A percentile compares a stretch with the other conserved stretches of the same genome.
These are phyloP conservation scores for Aspergillus egyptiacus DNA, from an alignment of 495 filamentous ascomycete genomes.

Conservation along the genomic window DNA sequence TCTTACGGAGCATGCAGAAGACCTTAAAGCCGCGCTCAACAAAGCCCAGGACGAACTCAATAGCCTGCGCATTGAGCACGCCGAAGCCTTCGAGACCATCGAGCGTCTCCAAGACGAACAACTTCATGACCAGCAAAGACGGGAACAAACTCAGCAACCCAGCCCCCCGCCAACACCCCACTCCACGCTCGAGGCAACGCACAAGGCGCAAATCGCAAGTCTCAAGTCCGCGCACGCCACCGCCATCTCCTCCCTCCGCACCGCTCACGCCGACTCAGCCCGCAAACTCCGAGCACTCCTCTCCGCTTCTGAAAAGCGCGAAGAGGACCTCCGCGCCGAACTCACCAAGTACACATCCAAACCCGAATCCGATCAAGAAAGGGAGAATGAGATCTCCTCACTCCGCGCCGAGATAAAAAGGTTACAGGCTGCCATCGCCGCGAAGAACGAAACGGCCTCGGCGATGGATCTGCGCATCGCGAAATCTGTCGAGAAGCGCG, in stretches of 20 bases:
- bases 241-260: conserved; percentile 34
- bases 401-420: conserved; percentile 31
- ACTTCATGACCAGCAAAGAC: conserved; percentile 19
- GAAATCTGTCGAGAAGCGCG: conserved; percentile 41
- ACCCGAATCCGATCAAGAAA: conserved; percentile 12
- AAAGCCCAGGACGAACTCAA: conserved; percentile 31
- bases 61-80: conserved; percentile 32
- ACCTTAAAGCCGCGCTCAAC: conserved; percentile 31
- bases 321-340: conserved; percentile 36
- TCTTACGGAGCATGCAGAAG: conserved; percentile 29
- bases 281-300: conserved; percentile 37
- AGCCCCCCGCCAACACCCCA: conserved; percentile 17
- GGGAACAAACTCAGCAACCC: conserved; percentile 27
- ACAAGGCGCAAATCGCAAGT: conserved; percentile 35
- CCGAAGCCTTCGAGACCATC: conserved; percentile 57
- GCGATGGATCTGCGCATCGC: conserved; percentile 40
- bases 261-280: conserved; percentile 40
- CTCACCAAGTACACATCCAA: conserved; percentile 25
- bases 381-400: conserved; percentile 15
- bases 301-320: conserved; percentile 38
- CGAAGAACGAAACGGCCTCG: conserved; percentile 38
- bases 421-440: conserved; percentile 32
- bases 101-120: conserved; percentile 84
- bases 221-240: conserved; percentile 36
- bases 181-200: conserved; percentile 29